These are phyloP conservation scores for Aspergillus pseudonomiae DNA, from an alignment of 2,329 filamentous ascomycete species.

Conservation along the genomic window DNA sequence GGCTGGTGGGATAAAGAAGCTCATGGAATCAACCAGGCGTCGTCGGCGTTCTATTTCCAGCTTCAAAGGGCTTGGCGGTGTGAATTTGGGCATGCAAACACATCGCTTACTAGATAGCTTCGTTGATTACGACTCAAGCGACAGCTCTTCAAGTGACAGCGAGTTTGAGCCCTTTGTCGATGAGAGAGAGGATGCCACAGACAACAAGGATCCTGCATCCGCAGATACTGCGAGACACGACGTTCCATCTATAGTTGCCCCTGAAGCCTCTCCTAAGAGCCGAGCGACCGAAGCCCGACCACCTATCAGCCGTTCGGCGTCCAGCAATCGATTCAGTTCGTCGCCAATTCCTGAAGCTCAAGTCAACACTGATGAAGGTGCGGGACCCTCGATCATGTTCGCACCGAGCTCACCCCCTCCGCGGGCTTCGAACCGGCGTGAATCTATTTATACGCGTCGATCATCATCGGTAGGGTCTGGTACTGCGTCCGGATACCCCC, in stretches of 20 bases:
- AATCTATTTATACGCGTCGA: slow-evolving; percentile 44
- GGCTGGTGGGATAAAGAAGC: slow-evolving; percentile 62
- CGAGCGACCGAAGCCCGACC: slow-evolving; percentile 27
- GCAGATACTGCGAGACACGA: slow-evolving; percentile 4
- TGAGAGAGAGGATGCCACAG: slow-evolving; percentile 37
- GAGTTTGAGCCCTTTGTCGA: slow-evolving; percentile 46
- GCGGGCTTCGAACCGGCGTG: slow-evolving; percentile 28
- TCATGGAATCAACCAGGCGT: slow-evolving; percentile 64
- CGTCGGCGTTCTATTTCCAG: slow-evolving; percentile 53
- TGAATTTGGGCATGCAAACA: slow-evolving; percentile 74
- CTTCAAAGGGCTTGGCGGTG: slow-evolving; percentile 55
- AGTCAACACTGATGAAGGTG: slow-evolving; percentile 65
- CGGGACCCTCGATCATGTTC: slow-evolving; percentile 76
- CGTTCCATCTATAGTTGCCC: slow-evolving; percentile 32
- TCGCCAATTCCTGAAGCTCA: slow-evolving; percentile 71
- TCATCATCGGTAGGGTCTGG: slow-evolving; percentile 24
- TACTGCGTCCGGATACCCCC: slow-evolving; percentile 53
- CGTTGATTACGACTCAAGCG: slow-evolving; percentile 53
- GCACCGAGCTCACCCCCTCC: slow-evolving; percentile 51
- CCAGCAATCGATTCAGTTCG: slow-evolving; percentile 64
- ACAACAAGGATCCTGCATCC: slow-evolving; percentile 16
- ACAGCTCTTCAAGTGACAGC: slow-evolving; percentile 47
- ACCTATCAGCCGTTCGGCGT: slow-evolving; percentile 32
- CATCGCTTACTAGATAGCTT: slow-evolving; percentile 69
- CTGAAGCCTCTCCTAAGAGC: slow-evolving; percentile 26